A percentile compares a stretch with the other conserved stretches of the same genome.
phyloP scores from a whole-genome alignment of 2,329 filamentous ascomycete genomes.

The Talaromyces verruculosus region DNA sequence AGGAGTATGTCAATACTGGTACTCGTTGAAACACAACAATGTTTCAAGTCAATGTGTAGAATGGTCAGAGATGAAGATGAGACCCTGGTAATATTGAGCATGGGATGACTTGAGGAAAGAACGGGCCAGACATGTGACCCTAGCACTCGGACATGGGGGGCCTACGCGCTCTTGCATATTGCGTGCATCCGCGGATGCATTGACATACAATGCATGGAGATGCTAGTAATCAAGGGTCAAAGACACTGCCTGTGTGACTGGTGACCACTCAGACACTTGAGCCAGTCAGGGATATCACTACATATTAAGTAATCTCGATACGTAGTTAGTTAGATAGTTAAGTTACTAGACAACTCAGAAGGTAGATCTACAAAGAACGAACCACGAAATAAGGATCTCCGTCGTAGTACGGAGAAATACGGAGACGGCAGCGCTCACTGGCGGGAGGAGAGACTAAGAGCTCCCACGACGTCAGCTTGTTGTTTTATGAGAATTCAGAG shows the following conservation, averaged over 20 bases:
- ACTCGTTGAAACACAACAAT: background rate
- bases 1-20: background rate
- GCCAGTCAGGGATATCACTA: background rate
- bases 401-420: background rate
- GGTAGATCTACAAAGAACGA: background rate
- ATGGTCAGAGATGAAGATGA: background rate
- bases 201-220: background rate
- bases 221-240: background rate
- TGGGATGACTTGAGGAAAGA: background rate
- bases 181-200: conserved; percentile 4
- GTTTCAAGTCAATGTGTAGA: background rate
- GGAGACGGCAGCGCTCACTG: background rate
- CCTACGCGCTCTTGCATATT: background rate
- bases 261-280: background rate
- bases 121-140: background rate
- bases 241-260: conserved; percentile 1
- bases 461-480: background rate
- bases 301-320: background rate
- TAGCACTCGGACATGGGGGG: background rate
- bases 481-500: too few relatives aligned
- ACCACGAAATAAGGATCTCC: conserved; percentile 2
- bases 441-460: background rate
- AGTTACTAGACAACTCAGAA: too few relatives aligned
- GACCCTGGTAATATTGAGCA: background rate
- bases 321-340: too few relatives aligned